phyloP scores from a whole-genome alignment of 1,139 yeast genomes.

The Candida frijolesensis region DNA sequence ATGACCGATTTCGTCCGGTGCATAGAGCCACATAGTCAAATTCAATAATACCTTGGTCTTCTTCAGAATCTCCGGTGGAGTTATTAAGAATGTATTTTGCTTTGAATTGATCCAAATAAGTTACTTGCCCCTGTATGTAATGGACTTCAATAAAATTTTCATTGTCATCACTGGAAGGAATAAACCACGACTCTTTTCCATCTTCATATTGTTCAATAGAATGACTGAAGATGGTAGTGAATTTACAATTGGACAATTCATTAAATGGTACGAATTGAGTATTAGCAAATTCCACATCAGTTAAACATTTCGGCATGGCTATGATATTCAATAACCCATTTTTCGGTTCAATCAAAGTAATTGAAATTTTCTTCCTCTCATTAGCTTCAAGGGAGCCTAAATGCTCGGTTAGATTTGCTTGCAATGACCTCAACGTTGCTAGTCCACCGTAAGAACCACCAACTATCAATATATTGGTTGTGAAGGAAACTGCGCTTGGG shows the following conservation, averaged over 20 bases:
- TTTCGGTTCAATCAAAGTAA: constrained; percentile 52
- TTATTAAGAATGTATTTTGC: constrained; percentile 25
- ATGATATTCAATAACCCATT: constrained; percentile 54
- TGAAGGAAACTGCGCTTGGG: constrained; percentile 12
- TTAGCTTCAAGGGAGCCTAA: constrained; percentile 8
- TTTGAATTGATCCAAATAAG: constrained; percentile 27
- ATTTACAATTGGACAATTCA: constrained; percentile 31
- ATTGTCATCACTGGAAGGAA: no score
- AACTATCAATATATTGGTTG: constrained; percentile 44
- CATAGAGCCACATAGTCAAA: constrained; percentile 55
- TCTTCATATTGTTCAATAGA: constrained; percentile 5
- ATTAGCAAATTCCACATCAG: constrained; percentile 48
- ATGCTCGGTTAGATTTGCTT: constrained; percentile 17
- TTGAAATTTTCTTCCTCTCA: constrained; percentile 24
- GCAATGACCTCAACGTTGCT: constrained; percentile 40
- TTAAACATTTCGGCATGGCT: constrained; percentile 52
- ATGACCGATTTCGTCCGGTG: constrained; percentile 51
- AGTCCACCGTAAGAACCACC: constrained; percentile 59
- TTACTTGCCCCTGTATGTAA: constrained; percentile 46
- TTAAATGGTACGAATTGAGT: constrained; percentile 42
- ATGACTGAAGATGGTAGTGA: constrained; percentile 29
- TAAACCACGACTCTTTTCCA: no score
- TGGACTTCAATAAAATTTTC: constrained; percentile 18
- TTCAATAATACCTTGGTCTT: constrained; percentile 25
- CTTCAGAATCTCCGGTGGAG: not conserved